Conservation (phyloP, 2,329 filamentous ascomycete genomes). For the Laburnicola sp. region DNA sequence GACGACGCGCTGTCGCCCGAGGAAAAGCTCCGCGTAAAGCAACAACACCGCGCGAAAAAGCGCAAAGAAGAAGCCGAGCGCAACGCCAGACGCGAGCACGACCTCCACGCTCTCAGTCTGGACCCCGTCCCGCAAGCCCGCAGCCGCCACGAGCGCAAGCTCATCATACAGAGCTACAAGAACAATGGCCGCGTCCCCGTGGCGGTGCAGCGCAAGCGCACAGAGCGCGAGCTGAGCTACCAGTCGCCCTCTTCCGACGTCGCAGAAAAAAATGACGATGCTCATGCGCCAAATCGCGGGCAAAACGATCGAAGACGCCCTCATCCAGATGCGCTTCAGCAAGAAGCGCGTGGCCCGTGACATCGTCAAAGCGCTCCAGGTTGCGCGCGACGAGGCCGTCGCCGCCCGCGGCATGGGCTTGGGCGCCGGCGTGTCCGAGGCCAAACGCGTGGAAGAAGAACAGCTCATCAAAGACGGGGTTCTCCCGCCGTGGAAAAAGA, state of each 20-base stretch:
- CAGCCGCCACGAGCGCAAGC: constrained; percentile 77
- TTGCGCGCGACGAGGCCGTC: constrained; percentile 79
- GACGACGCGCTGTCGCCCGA: constrained; percentile 18
- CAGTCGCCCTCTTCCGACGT: constrained; percentile 78
- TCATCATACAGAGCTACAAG: constrained; percentile 75
- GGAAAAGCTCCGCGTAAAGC: constrained; percentile 19
- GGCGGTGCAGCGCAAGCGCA: constrained; percentile 68
- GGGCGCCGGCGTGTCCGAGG: constrained; percentile 32
- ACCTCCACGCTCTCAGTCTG: constrained; percentile 63
- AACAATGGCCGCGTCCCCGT: constrained; percentile 68
- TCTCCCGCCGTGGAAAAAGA: constrained; percentile 7
- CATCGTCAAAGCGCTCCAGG: constrained; percentile 75
- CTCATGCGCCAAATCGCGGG: constrained; percentile 86
- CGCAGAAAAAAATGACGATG: constrained; percentile 86
- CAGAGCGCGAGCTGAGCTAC: constrained; percentile 60
- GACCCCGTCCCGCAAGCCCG: constrained; percentile 76
- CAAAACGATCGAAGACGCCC: constrained; percentile 91
- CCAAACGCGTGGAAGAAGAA: constrained; percentile 18
- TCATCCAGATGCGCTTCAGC: constrained; percentile 91
- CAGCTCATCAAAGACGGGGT: constrained; percentile 5
- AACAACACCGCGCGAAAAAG: constrained; percentile 8
- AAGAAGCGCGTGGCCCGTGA: constrained; percentile 90
- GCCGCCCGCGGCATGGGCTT: constrained; percentile 85
- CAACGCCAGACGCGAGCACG: constrained; percentile 12
- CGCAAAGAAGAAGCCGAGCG: constrained; percentile 7